These are phyloP conservation scores for Ganoderma boninense DNA, from an alignment of 1,284 basidiomycete species.

Conservation along the genomic window DNA sequence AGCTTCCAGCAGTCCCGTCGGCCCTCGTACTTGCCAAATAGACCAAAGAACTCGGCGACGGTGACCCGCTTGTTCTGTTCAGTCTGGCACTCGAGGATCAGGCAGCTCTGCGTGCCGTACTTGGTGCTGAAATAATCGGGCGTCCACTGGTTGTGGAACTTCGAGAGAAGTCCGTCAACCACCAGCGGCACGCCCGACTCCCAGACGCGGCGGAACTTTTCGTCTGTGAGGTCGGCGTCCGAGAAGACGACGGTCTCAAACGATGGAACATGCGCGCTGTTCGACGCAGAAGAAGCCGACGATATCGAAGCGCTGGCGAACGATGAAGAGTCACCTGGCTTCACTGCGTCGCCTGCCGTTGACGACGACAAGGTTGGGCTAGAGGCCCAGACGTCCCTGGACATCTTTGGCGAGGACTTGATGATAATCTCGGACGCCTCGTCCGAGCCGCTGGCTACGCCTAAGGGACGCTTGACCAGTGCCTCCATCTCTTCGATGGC, in stretches of 20 bases:
- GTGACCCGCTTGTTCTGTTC: constrained; percentile 69
- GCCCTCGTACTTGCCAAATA: constrained; percentile 76
- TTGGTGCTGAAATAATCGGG: constrained; percentile 82
- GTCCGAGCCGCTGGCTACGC: constrained; percentile 20
- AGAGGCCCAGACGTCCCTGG: constrained; percentile 19
- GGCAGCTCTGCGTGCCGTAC: constrained; percentile 73
- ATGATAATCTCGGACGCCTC: constrained; percentile 16
- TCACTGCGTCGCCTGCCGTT: constrained; percentile 3
- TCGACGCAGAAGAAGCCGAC: constrained; percentile 27
- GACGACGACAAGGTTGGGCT: constrained; percentile 22
- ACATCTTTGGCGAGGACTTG: constrained; percentile 26
- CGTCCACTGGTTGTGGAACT: constrained; percentile 79
- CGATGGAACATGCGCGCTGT: constrained; percentile 45
- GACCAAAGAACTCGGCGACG: constrained; percentile 82
- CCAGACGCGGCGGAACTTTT: constrained; percentile 78
- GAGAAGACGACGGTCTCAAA: constrained; percentile 56
- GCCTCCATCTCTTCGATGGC: constrained; percentile 74
- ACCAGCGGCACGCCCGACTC: constrained; percentile 77
- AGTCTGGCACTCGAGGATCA: constrained; percentile 84
- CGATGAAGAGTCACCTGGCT: constrained; percentile 22
- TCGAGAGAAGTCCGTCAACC: constrained; percentile 68
- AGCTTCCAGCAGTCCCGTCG: constrained; percentile 78
- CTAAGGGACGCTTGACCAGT: constrained; percentile 46
- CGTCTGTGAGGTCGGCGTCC: constrained; percentile 62
- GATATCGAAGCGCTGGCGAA: constrained; percentile 31